phyloP scores from a whole-genome alignment of 345 rosid species.

The Rhizophora mangle region DNA sequence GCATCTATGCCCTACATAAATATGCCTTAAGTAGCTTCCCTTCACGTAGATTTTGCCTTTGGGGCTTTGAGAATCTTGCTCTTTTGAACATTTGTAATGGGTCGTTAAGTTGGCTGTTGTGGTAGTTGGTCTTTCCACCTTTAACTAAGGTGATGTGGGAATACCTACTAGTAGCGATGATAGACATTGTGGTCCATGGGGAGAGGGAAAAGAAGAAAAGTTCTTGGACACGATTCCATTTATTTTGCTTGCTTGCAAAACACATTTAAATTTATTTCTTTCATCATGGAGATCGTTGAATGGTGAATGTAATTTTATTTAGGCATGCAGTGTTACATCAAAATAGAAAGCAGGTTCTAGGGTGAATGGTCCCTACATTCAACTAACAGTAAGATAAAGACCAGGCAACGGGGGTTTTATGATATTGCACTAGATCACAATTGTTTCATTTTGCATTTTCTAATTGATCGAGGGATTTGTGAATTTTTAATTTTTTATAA shows the following conservation, averaged over 20 bases:
- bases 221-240: conserved; percentile 12
- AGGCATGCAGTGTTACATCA: conserved; percentile 10
- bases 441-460: not conserved
- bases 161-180: not conserved
- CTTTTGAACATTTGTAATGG: not conserved
- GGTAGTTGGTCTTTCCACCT: conserved; percentile 28
- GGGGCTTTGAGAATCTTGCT: not conserved
- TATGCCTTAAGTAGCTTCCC: not conserved
- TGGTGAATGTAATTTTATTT: conserved; percentile 14
- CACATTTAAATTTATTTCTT: conserved; percentile 7
- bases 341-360: conserved; percentile 11
- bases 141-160: not conserved
- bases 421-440: not conserved
- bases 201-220: not conserved
- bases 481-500: too few relatives aligned
- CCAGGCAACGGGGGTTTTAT: not conserved
- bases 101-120: conserved; percentile 34
- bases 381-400: conserved; percentile 20
- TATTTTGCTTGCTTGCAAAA: conserved; percentile 22
- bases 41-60: not conserved
- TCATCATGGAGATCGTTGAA: conserved; percentile 26
- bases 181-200: not conserved
- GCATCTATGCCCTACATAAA: not conserved
- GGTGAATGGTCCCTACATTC: conserved; percentile 26
- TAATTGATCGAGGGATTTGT: too few relatives aligned